These are phyloP conservation scores for Pachysandra terminalis DNA, from an alignment of 164 flowering plant genomes.

Conservation along the genomic window DNA sequence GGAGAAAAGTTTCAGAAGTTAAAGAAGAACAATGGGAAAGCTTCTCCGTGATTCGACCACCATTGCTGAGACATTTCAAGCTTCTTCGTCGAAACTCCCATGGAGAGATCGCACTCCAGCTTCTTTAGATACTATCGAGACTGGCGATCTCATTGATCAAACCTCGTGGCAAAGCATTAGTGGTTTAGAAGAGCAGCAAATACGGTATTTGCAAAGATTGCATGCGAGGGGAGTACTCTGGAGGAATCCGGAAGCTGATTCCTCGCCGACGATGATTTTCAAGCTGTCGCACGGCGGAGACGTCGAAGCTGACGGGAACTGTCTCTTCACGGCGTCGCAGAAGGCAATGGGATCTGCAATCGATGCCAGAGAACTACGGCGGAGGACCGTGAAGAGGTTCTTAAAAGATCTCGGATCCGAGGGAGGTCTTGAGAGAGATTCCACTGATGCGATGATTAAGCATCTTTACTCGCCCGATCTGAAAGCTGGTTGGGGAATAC, in stretches of 20 bases:
- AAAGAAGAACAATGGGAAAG: constrained; percentile 21
- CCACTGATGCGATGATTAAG: constrained; percentile 43
- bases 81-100: constrained; percentile 23
- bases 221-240: constrained; percentile 73
- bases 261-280: constrained; percentile 42
- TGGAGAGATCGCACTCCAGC: constrained; percentile 32
- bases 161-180: constrained; percentile 55
- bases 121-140: constrained; percentile 7
- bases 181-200: constrained; percentile 85
- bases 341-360: constrained; percentile 43
- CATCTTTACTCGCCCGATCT: constrained; percentile 88
- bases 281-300: constrained; percentile 83
- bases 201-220: constrained; percentile 41
- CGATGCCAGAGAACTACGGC: constrained; percentile 66
- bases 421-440: constrained; percentile 28
- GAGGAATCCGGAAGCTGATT: constrained; percentile 48
- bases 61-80: constrained; percentile 31
- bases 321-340: constrained; percentile 78
- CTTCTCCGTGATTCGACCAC: constrained; percentile 54
- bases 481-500: constrained; percentile 89
- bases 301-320: constrained; percentile 91
- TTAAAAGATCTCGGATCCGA: constrained; percentile 58
- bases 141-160: constrained; percentile 14
- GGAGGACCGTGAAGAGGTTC: constrained; percentile 74
- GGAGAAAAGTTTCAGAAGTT: not conserved